Base-by-base conservation (phyloP, 2,329 filamentous ascomycete species). In the Ciborinia camelliae region DNA sequence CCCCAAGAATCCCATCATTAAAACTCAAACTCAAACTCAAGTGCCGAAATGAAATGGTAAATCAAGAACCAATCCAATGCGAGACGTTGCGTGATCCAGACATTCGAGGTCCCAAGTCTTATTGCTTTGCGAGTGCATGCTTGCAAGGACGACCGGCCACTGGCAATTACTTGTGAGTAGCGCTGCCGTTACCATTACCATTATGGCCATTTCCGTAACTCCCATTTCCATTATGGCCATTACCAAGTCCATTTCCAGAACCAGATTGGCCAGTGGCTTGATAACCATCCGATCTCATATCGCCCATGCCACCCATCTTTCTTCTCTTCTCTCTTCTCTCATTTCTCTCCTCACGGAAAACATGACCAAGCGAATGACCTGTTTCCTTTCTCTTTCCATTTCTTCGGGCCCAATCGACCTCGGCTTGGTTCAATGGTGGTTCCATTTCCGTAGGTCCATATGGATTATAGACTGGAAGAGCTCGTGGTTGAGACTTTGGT, bases 401-500 rank as follows among this genome's bases (percentile, higher is more conserved):
- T 58, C 53, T 58, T n/a, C 53, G 14, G 8, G 47, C 53, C 69
- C 72, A 73, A 65, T 64, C 70, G 15, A 59, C 52, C 12, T 59
- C 52, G 4, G 73, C 72, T 65, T 78, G 76, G 68, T 79, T 76
- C 30, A 79, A 75, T 0, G 78, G 75, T 1, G 76, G 75, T 7
- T 70, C 65, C 0, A 72, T 64, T n/a, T 62, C 71, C 1, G 70
- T 70, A 3, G 73, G 73, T 8, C 73, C 75, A 50, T 74, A 73
- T 0, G 81, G 79, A 68, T 84, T 82, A 86, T 86, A 90, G 3
- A 87, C 76, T 0, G 86, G 84, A 18, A 88, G 77, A 51, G 82
- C 82, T 1, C 80, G 78, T 1, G 89, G 88, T 66, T 86, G 80
- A 37, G 86, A 82, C 67, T 89, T 85, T n/a, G 85, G 88, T 26